These are phyloP conservation scores for Penicillium lagena DNA, from an alignment of 495 filamentous ascomycete species.

Conservation along the genomic window DNA sequence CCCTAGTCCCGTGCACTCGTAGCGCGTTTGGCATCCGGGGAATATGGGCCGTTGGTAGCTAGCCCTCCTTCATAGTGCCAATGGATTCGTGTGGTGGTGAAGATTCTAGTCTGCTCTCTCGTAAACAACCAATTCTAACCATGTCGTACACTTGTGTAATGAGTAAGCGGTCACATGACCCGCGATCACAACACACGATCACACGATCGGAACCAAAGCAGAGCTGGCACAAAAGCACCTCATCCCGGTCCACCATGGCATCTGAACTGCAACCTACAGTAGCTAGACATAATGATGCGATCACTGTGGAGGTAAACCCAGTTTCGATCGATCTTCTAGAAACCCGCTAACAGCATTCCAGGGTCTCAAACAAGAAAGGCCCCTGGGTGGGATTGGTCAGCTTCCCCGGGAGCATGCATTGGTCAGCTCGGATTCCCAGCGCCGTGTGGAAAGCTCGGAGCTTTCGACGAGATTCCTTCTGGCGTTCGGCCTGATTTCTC, in stretches of 20 bases:
- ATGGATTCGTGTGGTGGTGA: too few relatives aligned
- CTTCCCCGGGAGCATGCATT: neutral
- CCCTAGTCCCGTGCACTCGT: too few relatives aligned
- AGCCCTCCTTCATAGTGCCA: too few relatives aligned
- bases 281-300: too few relatives aligned
- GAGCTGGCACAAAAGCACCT: neutral
- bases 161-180: too few relatives aligned
- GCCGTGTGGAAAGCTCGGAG: neutral
- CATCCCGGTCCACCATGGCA: slow-evolving; percentile 6
- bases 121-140: too few relatives aligned
- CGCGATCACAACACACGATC: too few relatives aligned
- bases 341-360: slow-evolving; percentile 11
- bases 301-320: neutral
- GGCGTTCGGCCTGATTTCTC: slow-evolving; percentile 17
- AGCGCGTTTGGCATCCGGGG: too few relatives aligned
- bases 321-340: slow-evolving; percentile 2
- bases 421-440: neutral
- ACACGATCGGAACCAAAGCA: too few relatives aligned
- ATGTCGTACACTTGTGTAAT: too few relatives aligned
- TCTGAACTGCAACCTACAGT: neutral
- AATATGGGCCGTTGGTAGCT: too few relatives aligned
- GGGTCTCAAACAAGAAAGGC: neutral
- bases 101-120: too few relatives aligned
- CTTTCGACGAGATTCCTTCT: neutral
- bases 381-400: slow-evolving; percentile 11